phyloP scores from a whole-genome alignment of 2,329 filamentous ascomycete species.

The Knoxdaviesia capensis region DNA sequence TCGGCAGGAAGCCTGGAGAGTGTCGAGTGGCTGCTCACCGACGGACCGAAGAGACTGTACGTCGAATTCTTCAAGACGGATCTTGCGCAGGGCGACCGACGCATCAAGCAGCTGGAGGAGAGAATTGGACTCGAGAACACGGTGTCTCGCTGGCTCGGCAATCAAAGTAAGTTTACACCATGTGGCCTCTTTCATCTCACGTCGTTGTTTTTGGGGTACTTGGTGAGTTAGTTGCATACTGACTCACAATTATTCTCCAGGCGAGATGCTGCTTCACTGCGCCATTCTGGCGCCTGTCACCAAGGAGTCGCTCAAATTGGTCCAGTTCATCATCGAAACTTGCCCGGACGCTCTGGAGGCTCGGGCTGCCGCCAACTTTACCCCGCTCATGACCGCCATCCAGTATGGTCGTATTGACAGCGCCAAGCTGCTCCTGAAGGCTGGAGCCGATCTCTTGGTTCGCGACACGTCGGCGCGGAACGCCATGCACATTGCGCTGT shows the following conservation, averaged over 20 bases:
- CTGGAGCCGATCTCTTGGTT: conserved; percentile 47
- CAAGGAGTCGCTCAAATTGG: conserved; percentile 26
- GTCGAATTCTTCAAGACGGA: conserved; percentile 42
- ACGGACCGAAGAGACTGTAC: conserved; percentile 47
- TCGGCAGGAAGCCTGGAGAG: conserved; percentile 37
- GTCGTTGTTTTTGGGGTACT: too few relatives aligned
- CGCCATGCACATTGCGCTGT: conserved; percentile 39
- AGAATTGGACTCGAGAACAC: conserved; percentile 42
- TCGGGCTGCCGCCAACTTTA: conserved; percentile 35
- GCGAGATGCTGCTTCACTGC: conserved; percentile 45
- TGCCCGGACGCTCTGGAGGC: conserved; percentile 42
- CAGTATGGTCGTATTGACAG: conserved; percentile 29
- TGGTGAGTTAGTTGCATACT: neutral
- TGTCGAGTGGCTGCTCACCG: conserved; percentile 60
- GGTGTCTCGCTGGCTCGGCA: conserved; percentile 39
- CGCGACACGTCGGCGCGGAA: conserved; percentile 44
- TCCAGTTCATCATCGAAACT: conserved; percentile 45
- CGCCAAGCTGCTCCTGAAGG: conserved; percentile 40
- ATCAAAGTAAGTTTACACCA: conserved; percentile 27
- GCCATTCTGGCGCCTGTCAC: conserved; percentile 28
- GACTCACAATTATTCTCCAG: conserved; percentile 15
- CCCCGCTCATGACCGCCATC: conserved; percentile 51
- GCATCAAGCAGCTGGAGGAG: conserved; percentile 36
- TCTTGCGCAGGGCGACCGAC: conserved; percentile 36
- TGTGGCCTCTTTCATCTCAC: conserved; percentile 1